These are phyloP conservation scores for Coemansia sp. DNA, from an alignment of 192 early-diverging fungal species.

Conservation along the genomic window DNA sequence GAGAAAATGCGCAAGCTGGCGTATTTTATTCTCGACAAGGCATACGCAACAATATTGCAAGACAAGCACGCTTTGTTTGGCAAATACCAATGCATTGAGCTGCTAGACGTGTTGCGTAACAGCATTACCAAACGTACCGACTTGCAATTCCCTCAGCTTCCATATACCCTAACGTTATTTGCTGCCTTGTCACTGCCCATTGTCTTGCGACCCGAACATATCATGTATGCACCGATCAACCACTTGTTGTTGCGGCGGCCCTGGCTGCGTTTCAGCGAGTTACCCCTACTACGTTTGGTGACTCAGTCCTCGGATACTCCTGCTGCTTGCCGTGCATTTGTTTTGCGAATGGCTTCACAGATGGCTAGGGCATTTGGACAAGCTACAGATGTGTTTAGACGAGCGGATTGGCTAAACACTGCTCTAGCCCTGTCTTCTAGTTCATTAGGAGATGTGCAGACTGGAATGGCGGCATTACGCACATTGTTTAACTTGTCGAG, in stretches of 20 bases:
- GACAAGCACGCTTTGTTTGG: constrained; percentile 17
- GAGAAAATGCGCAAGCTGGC: constrained; percentile 33
- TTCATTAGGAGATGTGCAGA: constrained; percentile 42
- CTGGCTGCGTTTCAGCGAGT: constrained; percentile 18
- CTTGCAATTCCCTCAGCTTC: constrained; percentile 24
- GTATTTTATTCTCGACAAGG: constrained; percentile 32
- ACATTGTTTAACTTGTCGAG: constrained; percentile 38
- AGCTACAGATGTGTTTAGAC: constrained; percentile 14
- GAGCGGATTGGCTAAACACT: constrained; percentile 20
- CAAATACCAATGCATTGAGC: constrained; percentile 21
- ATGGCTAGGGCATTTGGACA: constrained; percentile 28
- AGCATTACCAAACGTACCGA: constrained; percentile 21
- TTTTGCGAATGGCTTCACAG: constrained; percentile 39
- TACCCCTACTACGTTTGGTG: constrained; percentile 32
- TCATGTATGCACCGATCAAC: constrained; percentile 33
- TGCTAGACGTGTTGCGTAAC: constrained; percentile 49
- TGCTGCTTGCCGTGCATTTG: constrained; percentile 19
- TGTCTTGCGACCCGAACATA: constrained; percentile 42
- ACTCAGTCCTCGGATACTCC: constrained; percentile 11
- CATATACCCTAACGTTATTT: constrained; percentile 35
- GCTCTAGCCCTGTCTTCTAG: constrained; percentile 26
- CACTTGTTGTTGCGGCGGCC: constrained; percentile 31
- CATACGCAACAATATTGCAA: constrained; percentile 14
- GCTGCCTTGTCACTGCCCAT: constrained; percentile 29
- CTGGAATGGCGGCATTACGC: constrained; percentile 24